Evolutionary conservation across 768 basidiomycete species (phyloP).

Genomic region (Ephemerocybe angulata): DNA sequence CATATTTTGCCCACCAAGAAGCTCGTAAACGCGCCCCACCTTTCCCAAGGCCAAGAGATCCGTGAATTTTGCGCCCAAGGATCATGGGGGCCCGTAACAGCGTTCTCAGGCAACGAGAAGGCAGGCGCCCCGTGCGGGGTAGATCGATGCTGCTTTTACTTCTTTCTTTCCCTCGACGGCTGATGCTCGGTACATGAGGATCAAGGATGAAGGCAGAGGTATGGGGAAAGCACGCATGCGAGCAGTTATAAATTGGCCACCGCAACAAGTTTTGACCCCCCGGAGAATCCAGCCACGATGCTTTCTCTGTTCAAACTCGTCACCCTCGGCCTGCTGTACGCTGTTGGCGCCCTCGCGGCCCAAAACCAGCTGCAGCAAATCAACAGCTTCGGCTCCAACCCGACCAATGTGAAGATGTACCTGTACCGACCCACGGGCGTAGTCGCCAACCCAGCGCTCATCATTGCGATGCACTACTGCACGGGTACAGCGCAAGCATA

Average conservation of each 20-base stretch:
- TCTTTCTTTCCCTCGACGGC: background rate
- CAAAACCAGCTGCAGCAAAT: slow-evolving; percentile 35
- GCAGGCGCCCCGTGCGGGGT: background rate
- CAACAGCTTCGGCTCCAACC: slow-evolving; percentile 49
- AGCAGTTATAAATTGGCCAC: background rate
- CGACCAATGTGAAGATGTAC: slow-evolving; percentile 48
- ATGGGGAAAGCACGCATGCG: background rate
- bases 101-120: no score
- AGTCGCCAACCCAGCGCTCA: slow-evolving; percentile 38
- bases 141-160: background rate
- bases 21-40: no score
- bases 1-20: no score
- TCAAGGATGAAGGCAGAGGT: no score
- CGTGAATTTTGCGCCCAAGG: no score
- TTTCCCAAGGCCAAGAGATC: no score
- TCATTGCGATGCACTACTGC: slow-evolving; percentile 55
- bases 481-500: slow-evolving; percentile 48
- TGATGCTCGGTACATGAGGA: background rate
- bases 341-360: slow-evolving; percentile 23
- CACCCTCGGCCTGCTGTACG: background rate
- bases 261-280: background rate
- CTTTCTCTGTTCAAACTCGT: slow-evolving; percentile 1
- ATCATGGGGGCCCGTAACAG: no score
- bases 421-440: slow-evolving; percentile 40
- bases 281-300: background rate